phyloP scores from a whole-genome alignment of 495 filamentous ascomycete species.

The Aspergillus conjunctus region DNA sequence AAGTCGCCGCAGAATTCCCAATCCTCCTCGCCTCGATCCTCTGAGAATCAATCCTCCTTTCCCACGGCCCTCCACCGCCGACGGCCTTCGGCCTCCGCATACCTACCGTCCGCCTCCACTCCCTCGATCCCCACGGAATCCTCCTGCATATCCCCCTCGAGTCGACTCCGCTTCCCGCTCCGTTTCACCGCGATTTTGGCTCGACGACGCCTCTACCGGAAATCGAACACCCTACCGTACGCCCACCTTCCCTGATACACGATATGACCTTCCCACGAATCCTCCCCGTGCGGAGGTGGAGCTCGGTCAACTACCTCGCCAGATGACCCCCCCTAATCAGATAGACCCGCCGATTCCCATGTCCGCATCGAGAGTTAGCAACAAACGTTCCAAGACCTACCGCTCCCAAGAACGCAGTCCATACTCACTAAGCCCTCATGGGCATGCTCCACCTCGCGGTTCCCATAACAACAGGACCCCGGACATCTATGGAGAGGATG shows the following conservation, averaged over 20 bases:
- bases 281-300: slow-evolving; percentile 30
- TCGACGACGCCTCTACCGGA: slow-evolving; percentile 28
- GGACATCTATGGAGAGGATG: slow-evolving; percentile 48
- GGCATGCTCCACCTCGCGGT: slow-evolving; percentile 35
- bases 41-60: slow-evolving; percentile 38
- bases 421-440: slow-evolving; percentile 29
- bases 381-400: slow-evolving; percentile 32
- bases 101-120: slow-evolving; percentile 27
- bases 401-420: slow-evolving; percentile 33
- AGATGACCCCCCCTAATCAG: slow-evolving; percentile 32
- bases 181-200: slow-evolving; percentile 31
- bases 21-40: slow-evolving; percentile 39
- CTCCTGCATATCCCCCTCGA: slow-evolving; percentile 20
- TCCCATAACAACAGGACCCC: slow-evolving; percentile 34
- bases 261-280: slow-evolving; percentile 26
- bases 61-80: slow-evolving; percentile 31
- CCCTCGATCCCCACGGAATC: slow-evolving; percentile 35
- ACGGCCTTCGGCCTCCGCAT: slow-evolving; percentile 29
- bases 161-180: slow-evolving; percentile 37
- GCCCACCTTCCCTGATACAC: slow-evolving; percentile 26
- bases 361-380: slow-evolving; percentile 39
- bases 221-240: slow-evolving; percentile 27
- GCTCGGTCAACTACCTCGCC: slow-evolving; percentile 30
- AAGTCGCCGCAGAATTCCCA: slow-evolving; percentile 37
- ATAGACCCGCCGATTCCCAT: slow-evolving; percentile 46